Percentiles rank a stretch among this genome's conserved stretches.
Evolutionary conservation across 2,329 filamentous ascomycete genomes (phyloP).

Genomic region (Leptosphaerulina australis): DNA sequence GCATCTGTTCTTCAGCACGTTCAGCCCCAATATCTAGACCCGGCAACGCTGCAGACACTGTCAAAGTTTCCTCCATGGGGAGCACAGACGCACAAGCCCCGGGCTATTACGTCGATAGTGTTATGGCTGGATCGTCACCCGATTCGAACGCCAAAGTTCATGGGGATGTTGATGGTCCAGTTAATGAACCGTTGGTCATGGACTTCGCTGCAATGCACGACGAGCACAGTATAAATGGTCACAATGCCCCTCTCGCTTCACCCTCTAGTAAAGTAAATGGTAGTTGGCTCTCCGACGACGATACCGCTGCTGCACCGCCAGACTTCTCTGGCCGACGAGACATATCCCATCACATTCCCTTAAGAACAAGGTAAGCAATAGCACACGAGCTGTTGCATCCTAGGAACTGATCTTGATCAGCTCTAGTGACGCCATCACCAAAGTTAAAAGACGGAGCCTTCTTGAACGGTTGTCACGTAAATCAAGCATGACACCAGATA

Average conservation of each 20-base stretch:
- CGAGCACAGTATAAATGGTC: slow-evolving; percentile 26
- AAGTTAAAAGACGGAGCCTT: slow-evolving; percentile 24
- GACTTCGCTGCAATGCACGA: slow-evolving; percentile 39
- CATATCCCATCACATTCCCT: slow-evolving; percentile 43
- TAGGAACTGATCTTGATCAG: slow-evolving; percentile 24
- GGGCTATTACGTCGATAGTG: slow-evolving; percentile 36
- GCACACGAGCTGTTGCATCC: background rate
- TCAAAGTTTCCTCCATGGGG: slow-evolving; percentile 35
- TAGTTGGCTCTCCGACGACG: slow-evolving; percentile 40
- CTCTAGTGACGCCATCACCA: slow-evolving; percentile 34
- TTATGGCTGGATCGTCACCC: slow-evolving; percentile 27
- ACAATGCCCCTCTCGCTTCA: slow-evolving; percentile 28
- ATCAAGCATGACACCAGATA: slow-evolving; percentile 20
- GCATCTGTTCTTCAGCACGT: slow-evolving; percentile 35
- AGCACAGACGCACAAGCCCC: slow-evolving; percentile 30
- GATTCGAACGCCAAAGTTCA: slow-evolving; percentile 23
- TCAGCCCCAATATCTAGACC: slow-evolving; percentile 25
- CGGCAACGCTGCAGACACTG: slow-evolving; percentile 25
- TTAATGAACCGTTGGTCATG: slow-evolving; percentile 41
- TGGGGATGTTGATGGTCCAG: slow-evolving; percentile 25
- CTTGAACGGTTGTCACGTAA: slow-evolving; percentile 10
- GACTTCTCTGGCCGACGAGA: slow-evolving; percentile 43
- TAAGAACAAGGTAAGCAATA: slow-evolving; percentile 42
- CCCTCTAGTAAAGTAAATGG: slow-evolving; percentile 17
- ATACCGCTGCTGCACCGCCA: slow-evolving; percentile 38